Evolutionary conservation across 176 grass and related monocot species (phyloP).

Genomic region (Calamus simplicifolius): DNA sequence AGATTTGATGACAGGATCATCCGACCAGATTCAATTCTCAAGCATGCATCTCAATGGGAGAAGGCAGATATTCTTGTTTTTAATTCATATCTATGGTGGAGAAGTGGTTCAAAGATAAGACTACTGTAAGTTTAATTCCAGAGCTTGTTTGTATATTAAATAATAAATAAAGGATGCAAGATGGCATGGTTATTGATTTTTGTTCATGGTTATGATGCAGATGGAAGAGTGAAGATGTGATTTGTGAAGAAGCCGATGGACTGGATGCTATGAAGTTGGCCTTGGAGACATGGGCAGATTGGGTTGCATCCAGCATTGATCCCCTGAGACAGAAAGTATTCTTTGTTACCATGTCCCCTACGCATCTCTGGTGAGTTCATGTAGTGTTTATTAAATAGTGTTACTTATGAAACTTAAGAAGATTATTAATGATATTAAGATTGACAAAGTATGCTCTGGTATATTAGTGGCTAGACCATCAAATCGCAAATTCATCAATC

Average conservation of each 20-base stretch:
- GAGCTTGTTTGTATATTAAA: too few relatives aligned
- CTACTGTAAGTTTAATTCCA: too few relatives aligned
- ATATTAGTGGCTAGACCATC: too few relatives aligned
- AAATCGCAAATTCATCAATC: too few relatives aligned
- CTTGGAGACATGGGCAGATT: conserved; percentile 14
- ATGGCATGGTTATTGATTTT: too few relatives aligned
- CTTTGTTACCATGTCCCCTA: conserved; percentile 15
- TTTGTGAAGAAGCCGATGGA: conserved; percentile 10
- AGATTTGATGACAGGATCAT: conserved; percentile 10
- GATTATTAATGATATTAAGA: too few relatives aligned
- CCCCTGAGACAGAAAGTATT: background rate
- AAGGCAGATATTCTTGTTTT: conserved; percentile 22
- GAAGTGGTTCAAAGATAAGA: too few relatives aligned
- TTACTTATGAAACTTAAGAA: too few relatives aligned
- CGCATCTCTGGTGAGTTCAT: conserved; percentile 11
- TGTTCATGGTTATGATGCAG: background rate
- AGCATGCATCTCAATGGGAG: conserved; percentile 7
- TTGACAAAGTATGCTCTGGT: too few relatives aligned
- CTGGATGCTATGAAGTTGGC: conserved; percentile 12
- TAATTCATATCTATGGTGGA: conserved; percentile 16
- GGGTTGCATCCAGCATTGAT: conserved; percentile 1
- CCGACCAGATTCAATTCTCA: background rate
- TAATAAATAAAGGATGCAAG: too few relatives aligned
- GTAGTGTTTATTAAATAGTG: too few relatives aligned
- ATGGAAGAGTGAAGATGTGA: background rate